Evolutionary conservation across 306 rosid species (phyloP).

Genomic region (Abrus pulchellus): DNA sequence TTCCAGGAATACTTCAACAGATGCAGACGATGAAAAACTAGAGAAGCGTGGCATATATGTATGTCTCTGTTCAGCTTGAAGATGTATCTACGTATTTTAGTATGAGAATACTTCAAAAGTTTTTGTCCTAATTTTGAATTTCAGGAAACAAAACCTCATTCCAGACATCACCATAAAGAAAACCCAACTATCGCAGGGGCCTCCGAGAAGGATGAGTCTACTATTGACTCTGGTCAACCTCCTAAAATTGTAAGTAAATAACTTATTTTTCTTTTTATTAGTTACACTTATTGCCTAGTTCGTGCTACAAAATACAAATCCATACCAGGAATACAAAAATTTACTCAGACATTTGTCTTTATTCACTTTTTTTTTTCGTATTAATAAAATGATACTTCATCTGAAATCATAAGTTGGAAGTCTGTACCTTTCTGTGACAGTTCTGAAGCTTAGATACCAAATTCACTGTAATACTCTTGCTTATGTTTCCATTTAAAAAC

Average conservation of each 20-base stretch:
- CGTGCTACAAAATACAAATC: neutral
- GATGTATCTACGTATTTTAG: constrained; percentile 19
- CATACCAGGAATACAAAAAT: constrained; percentile 1
- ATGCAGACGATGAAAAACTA: constrained; percentile 47
- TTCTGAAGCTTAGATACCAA: constrained; percentile 34
- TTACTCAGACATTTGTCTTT: constrained; percentile 15
- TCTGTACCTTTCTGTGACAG: constrained; percentile 20
- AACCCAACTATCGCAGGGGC: constrained; percentile 14
- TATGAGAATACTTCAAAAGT: constrained; percentile 6
- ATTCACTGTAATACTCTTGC: constrained; percentile 9
- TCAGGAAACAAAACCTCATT: constrained; percentile 51
- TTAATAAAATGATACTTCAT: constrained; percentile 23
- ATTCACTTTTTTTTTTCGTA: constrained; percentile 25
- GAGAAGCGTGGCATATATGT: constrained; percentile 50
- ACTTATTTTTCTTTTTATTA: constrained; percentile 17
- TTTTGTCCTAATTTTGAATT: constrained; percentile 14
- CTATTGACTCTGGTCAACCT: constrained; percentile 44
- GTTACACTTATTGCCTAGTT: constrained; percentile 30
- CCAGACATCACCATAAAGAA: constrained; percentile 35
- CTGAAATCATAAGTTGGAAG: constrained; percentile 8
- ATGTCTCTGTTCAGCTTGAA: constrained; percentile 41
- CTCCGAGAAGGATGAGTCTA: constrained; percentile 47
- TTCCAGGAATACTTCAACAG: constrained; percentile 48
- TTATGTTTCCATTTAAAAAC: neutral
- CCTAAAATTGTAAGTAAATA: constrained; percentile 53